Evolutionary conservation across 495 filamentous ascomycete genomes (phyloP).

Genomic region (Penicillium canariense): DNA sequence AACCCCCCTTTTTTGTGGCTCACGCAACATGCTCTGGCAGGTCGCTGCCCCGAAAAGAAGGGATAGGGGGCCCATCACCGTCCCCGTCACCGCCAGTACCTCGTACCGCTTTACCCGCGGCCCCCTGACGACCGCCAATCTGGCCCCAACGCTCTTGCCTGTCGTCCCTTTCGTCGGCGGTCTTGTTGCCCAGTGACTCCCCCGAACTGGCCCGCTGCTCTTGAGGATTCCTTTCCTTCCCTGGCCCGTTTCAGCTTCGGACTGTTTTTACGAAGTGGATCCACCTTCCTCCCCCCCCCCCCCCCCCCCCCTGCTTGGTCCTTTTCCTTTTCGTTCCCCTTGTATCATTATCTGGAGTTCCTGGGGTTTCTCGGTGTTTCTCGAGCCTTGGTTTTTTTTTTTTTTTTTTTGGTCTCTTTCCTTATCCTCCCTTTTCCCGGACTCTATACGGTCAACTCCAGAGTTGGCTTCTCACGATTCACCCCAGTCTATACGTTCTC

Average conservation of each 20-base stretch:
- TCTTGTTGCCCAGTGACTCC: background rate
- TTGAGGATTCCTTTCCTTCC: background rate
- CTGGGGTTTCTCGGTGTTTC: background rate
- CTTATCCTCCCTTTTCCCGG: background rate
- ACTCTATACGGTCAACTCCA: background rate
- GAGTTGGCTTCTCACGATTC: background rate
- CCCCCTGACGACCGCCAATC: background rate
- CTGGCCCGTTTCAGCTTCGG: background rate
- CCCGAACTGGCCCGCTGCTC: background rate
- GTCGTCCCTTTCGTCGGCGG: too few species aligned
- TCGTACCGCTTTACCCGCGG: conserved; percentile 5
- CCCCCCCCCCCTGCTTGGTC: background rate
- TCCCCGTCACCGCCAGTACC: conserved; percentile 3
- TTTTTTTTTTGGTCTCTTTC: background rate
- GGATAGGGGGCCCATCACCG: background rate
- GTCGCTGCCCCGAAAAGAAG: background rate
- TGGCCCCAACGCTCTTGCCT: background rate
- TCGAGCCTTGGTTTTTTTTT: background rate
- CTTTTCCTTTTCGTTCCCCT: conserved; percentile 1
- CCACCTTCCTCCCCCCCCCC: background rate
- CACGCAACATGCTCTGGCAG: background rate
- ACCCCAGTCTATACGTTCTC: background rate
- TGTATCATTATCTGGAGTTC: conserved; percentile 13
- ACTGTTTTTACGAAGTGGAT: conserved; percentile 3
- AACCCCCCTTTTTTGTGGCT: conserved; percentile 7